A percentile compares a stretch with the other conserved stretches of the same genome.
These are phyloP conservation scores for Coemansia sp. DNA, from an alignment of 192 early-diverging fungal genomes.

Conservation along the genomic window DNA sequence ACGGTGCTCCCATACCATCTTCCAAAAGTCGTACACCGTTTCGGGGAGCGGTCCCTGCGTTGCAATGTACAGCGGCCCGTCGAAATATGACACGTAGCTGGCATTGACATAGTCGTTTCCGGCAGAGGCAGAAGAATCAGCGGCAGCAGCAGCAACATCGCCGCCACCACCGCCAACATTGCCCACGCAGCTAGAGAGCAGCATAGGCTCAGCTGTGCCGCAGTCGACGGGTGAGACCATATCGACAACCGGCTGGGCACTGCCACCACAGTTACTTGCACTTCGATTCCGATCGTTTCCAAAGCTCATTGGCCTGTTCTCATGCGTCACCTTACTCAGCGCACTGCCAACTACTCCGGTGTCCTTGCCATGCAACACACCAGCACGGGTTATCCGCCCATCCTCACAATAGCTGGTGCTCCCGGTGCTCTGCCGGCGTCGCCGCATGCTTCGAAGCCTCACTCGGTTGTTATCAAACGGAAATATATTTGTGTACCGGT, in stretches of 20 bases:
- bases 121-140: neutral
- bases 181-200: neutral
- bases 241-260: conserved; percentile 49
- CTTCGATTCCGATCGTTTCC: neutral
- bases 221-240: conserved; percentile 14
- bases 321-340: neutral
- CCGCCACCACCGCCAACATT: conserved; percentile 1
- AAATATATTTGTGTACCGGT: conserved; percentile 84
- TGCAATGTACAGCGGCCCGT: conserved; percentile 71
- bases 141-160: neutral
- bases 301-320: conserved; percentile 19
- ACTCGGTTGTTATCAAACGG: conserved; percentile 74
- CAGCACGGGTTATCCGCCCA: neutral
- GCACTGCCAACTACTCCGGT: neutral
- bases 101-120: conserved; percentile 84
- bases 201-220: conserved; percentile 3
- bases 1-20: conserved; percentile 81
- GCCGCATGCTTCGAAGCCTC: conserved; percentile 36
- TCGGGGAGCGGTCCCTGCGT: conserved; percentile 83
- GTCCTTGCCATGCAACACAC: neutral
- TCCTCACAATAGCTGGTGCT: neutral
- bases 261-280: conserved; percentile 2
- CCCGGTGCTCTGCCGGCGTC: conserved; percentile 5
- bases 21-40: conserved; percentile 86
- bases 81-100: conserved; percentile 61